Evolutionary conservation across 179 eudicot genomes (phyloP).

Genomic region (Beta macrorhiza): DNA sequence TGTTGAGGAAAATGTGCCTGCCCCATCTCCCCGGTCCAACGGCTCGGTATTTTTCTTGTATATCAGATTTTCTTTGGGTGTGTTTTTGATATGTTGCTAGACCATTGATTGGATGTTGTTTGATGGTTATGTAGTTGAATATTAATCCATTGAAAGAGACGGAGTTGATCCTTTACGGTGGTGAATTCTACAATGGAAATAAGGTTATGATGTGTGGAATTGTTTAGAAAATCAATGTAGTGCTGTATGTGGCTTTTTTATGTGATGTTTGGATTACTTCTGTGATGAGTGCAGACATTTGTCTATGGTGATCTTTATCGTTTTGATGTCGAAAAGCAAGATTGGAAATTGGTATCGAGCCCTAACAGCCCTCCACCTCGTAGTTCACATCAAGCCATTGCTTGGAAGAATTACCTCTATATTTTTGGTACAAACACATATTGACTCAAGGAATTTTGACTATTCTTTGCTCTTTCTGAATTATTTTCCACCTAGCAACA

Average conservation of each 20-base stretch:
- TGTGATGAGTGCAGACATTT: constrained; percentile 64
- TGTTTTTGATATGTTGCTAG: constrained; percentile 1
- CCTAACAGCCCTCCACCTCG: constrained; percentile 99
- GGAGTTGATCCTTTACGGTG: constrained; percentile 85
- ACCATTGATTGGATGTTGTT: constrained; percentile 11
- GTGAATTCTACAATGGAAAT: constrained; percentile 96
- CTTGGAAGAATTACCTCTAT: constrained; percentile 94
- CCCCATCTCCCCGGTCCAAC: constrained; percentile 88
- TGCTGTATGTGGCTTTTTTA: background rate
- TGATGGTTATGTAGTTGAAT: constrained; percentile 50
- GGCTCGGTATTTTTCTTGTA: constrained; percentile 60
- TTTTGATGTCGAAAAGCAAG: constrained; percentile 83
- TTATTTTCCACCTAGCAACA: background rate
- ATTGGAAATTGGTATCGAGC: constrained; percentile 89
- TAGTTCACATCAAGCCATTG: constrained; percentile 97
- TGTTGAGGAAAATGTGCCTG: constrained; percentile 84
- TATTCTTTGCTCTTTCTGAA: background rate
- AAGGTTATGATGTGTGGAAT: constrained; percentile 50
- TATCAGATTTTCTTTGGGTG: background rate
- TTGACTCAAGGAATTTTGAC: background rate
- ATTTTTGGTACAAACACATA: constrained; percentile 56
- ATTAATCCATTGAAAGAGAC: constrained; percentile 93
- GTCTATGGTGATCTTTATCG: constrained; percentile 97
- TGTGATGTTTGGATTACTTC: constrained; percentile 10
- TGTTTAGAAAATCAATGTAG: background rate